A percentile compares a stretch with the other conserved stretches of the same genome.
phyloP scores from a whole-genome alignment of 1,284 basidiomycete genomes.

The Ceratobasidium sp. region DNA sequence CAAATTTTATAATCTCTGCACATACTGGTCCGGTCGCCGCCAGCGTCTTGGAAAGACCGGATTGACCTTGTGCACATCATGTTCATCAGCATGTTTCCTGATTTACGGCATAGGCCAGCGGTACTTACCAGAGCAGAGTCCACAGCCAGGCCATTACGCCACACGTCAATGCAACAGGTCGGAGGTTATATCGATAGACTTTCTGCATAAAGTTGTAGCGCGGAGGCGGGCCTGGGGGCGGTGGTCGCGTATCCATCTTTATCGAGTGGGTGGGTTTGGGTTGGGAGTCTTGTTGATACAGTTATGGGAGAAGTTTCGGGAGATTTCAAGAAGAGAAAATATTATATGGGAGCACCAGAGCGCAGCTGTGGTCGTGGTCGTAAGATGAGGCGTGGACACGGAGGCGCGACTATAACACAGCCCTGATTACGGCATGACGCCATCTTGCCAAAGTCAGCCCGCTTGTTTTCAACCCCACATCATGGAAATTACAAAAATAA shows the following conservation, averaged over 20 bases:
- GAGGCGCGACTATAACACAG: neutral
- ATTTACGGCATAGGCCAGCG: neutral
- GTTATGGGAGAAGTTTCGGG: neutral
- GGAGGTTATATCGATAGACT: conserved; percentile 33
- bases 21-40: conserved; percentile 27
- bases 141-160: conserved; percentile 22
- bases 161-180: conserved; percentile 32
- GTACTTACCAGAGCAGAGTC: conserved; percentile 35
- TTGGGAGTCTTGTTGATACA: conserved; percentile 4
- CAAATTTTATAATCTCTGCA: neutral
- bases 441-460: too few species aligned
- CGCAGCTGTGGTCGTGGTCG: conserved; percentile 38
- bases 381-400: conserved; percentile 7
- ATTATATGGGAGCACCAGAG: conserved; percentile 11
- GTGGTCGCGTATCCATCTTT: conserved; percentile 30
- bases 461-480: too few species aligned
- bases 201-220: conserved; percentile 32
- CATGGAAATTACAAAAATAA: too few species aligned
- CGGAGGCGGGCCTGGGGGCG: conserved; percentile 25
- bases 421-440: conserved; percentile 7
- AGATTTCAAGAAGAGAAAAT: neutral
- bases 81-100: neutral
- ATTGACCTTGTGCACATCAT: conserved; percentile 9
- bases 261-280: neutral
- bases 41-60: conserved; percentile 29